Percentiles rank a stretch among this genome's conserved stretches.
These are phyloP conservation scores for Adansonia gregorii DNA, from an alignment of 441 rosid genomes.

Conservation along the genomic window DNA sequence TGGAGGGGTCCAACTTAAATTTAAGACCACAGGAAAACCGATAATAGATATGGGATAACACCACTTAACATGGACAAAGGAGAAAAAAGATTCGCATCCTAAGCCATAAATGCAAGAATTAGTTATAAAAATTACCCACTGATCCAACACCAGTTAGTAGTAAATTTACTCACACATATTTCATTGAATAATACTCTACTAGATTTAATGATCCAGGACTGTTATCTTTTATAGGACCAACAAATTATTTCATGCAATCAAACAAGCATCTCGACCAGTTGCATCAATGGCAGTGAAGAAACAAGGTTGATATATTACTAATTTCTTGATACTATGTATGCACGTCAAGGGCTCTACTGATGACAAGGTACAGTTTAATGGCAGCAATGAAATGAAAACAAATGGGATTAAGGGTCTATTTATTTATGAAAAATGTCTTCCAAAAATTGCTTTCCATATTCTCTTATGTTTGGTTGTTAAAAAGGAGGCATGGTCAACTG, in stretches of 20 bases:
- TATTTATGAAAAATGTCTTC: conserved; percentile 2
- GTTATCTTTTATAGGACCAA: neutral
- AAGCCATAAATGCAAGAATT: conserved; percentile 13
- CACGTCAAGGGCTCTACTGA: neutral
- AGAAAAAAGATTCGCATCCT: neutral
- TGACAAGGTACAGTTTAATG: conserved; percentile 10
- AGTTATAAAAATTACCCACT: neutral
- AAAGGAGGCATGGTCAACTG: neutral
- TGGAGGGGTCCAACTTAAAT: too few species aligned
- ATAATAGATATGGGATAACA: too few species aligned
- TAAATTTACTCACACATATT: conserved; percentile 9
- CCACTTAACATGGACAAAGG: neutral
- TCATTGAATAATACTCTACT: neutral
- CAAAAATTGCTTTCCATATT: neutral
- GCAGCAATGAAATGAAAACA: conserved; percentile 8
- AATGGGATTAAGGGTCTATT: neutral
- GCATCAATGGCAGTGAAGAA: neutral
- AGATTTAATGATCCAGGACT: conserved; percentile 4
- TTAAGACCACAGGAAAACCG: too few species aligned
- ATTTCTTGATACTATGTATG: neutral
- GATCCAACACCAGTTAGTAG: neutral
- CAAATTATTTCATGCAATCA: neutral
- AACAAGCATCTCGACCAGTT: conserved; percentile 6
- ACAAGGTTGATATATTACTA: neutral
- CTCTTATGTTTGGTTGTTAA: conserved; percentile 1